These are phyloP conservation scores for Aspergillus campestris DNA, from an alignment of 495 filamentous ascomycete genomes.

Conservation along the genomic window DNA sequence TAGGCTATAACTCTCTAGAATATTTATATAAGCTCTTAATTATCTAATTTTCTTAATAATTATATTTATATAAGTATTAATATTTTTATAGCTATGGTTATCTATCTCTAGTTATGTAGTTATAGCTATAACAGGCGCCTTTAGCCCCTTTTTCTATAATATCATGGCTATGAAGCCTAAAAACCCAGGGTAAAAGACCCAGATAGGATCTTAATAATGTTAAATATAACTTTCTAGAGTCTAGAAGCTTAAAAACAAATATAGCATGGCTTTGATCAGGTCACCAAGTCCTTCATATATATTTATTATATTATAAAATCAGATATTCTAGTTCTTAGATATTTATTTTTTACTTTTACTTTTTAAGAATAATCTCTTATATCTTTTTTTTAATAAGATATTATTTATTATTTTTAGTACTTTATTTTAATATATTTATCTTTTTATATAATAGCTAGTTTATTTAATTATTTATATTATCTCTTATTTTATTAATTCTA, in stretches of 20 bases:
- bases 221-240: not conserved
- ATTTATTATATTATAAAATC: not conserved
- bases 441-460: no score
- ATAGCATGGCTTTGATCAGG: not conserved
- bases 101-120: not conserved
- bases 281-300: not conserved
- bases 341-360: constrained; percentile 1
- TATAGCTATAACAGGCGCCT: not conserved
- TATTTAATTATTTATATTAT: not conserved
- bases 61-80: no score
- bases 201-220: not conserved
- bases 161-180: not conserved
- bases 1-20: not conserved
- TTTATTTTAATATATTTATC: no score
- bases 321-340: no score
- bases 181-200: no score
- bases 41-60: no score
- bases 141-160: not conserved
- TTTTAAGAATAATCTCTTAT: not conserved
- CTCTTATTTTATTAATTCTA: not conserved
- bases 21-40: no score
- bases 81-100: not conserved
- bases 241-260: not conserved
- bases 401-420: no score
- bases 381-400: not conserved